phyloP scores from a whole-genome alignment of 164 flowering plant species.

The Stephania cephalantha region DNA sequence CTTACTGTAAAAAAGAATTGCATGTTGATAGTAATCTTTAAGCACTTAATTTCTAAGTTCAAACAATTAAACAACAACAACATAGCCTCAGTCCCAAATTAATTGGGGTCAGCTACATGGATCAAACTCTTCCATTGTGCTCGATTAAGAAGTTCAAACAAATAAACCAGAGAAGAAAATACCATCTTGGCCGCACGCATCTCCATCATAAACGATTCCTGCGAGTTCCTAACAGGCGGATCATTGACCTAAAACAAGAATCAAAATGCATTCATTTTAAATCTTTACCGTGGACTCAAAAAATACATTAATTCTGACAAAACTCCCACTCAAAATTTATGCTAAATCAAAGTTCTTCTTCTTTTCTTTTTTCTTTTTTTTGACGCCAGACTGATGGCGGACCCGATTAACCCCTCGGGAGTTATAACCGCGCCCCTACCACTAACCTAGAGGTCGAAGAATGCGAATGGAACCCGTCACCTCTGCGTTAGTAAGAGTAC shows the following conservation, averaged over 20 bases:
- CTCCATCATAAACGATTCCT: conserved; percentile 95
- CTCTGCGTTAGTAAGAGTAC: no score
- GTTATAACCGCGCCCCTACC: no score
- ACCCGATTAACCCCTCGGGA: no score
- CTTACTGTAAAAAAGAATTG: no score
- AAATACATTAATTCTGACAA: neutral
- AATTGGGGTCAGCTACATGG: no score
- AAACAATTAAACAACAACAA: no score
- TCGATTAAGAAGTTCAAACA: neutral
- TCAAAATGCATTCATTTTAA: conserved; percentile 1
- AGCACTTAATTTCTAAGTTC: neutral
- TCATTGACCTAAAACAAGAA: conserved; percentile 59
- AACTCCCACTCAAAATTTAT: neutral
- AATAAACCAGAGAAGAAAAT: neutral
- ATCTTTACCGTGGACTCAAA: no score
- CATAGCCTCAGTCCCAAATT: no score
- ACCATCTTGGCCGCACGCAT: conserved; percentile 94
- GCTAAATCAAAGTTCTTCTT: neutral
- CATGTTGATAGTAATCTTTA: neutral
- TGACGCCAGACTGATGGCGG: no score
- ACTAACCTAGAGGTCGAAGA: no score
- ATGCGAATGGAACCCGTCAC: no score
- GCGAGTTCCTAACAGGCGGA: conserved; percentile 79
- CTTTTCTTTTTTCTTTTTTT: neutral
- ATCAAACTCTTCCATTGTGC: no score